Base-by-base conservation (phyloP, 2,329 filamentous ascomycete genomes). In the Paracamarosporium sp. region DNA sequence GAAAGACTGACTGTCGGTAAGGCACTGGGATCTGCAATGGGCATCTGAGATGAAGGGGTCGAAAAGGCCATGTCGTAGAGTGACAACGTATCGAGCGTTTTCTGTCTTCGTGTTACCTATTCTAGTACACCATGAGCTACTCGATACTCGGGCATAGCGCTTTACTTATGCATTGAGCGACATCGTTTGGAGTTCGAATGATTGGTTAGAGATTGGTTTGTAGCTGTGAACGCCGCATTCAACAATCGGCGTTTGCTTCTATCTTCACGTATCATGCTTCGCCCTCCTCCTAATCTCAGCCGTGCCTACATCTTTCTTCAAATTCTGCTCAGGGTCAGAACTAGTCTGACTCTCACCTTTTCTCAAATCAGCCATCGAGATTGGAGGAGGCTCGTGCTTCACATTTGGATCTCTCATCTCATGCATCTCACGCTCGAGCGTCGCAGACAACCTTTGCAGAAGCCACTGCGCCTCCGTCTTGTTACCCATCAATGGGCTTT, bases 401-500 rank as follows among this genome's bases (percentile, higher is more conserved):
- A 38, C 41, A 13, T 46, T 33, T 15, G 38, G 51, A 1, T 64
- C 66, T 35, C 66, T 66, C 68, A 76, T 64, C 36, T 60, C 74
- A 11, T 63, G 62, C 72, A 78, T 66, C 47, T 76, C 74, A 6
- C 33, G 28, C 45, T 84, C 81, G 35, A 93, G 77, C 57, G 78
- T 83, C 50, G 80, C 79, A 59, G 84, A 83, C 50, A 93, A 73
- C 58, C 85, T 81, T 58, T 91, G 87, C 38, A 92, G 73, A 33
- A 93, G 86, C 90, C 90, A 93, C 70, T 91, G 86, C 13, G 86
- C 83, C 76, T 93, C 90, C 55, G 85, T 85, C 67, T 87, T 84
- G 46, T 83, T 82, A 3, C 88, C 85, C 85, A 92, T 88, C 12
- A 93, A 79, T 3, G 90, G 90, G 63, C 87, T 90, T 13, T 85